These are phyloP conservation scores for Camellia sinensis DNA, from an alignment of 148 eudicot species.

Conservation along the genomic window DNA sequence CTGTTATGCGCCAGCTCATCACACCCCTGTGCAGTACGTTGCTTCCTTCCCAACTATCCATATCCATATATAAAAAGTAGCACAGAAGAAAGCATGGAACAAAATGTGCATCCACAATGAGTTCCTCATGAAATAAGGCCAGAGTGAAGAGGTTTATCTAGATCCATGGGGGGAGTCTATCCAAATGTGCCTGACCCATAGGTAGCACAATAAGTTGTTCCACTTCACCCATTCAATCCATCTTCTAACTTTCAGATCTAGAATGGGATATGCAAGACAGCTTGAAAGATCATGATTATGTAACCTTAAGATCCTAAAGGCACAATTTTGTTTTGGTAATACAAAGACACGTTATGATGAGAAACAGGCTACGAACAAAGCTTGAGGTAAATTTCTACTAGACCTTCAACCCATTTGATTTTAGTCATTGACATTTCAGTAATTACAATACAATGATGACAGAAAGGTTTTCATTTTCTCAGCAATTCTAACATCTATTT, in stretches of 20 bases:
- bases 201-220: neutral
- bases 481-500: too few relatives aligned
- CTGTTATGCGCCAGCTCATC: neutral
- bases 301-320: neutral
- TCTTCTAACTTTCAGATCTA: constrained; percentile 9
- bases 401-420: too few relatives aligned
- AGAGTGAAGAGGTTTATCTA: neutral
- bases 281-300: neutral
- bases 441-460: too few relatives aligned
- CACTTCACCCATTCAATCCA: neutral
- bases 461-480: too few relatives aligned
- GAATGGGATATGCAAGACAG: constrained; percentile 1
- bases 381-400: too few relatives aligned
- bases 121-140: neutral
- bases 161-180: neutral
- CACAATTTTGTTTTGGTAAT: neutral
- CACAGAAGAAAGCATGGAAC: neutral
- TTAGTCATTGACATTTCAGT: too few relatives aligned
- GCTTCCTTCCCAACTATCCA: neutral
- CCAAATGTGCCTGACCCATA: neutral
- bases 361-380: neutral
- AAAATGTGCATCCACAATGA: neutral
- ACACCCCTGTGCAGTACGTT: neutral
- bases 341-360: neutral
- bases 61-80: neutral